A percentile compares a stretch with the other conserved stretches of the same genome.
Evolutionary conservation across 108 stramenopile genomes (phyloP).

Genomic region (Skeletonema potamos): DNA sequence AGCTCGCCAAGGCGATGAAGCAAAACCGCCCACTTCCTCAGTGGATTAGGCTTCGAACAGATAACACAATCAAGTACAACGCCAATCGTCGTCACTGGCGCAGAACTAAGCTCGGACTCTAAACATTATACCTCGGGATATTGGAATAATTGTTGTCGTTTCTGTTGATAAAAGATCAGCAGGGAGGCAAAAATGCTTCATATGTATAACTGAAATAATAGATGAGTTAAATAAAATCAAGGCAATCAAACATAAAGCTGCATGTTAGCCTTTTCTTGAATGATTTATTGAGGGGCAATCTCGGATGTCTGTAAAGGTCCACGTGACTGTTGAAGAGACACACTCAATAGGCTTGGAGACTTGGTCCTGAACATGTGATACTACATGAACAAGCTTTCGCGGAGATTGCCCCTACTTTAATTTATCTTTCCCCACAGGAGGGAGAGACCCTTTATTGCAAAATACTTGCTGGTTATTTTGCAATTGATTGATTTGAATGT

Average conservation of each 20-base stretch:
- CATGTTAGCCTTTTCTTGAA: neutral
- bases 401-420: too few relatives aligned
- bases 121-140: conserved; percentile 42
- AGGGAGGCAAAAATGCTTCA: neutral
- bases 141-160: neutral
- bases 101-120: conserved; percentile 99
- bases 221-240: conserved; percentile 10
- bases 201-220: conserved; percentile 9
- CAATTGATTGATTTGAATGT: too few relatives aligned
- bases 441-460: too few relatives aligned
- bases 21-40: conserved; percentile 99
- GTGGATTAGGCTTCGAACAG: conserved; percentile 98
- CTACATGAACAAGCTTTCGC: too few relatives aligned
- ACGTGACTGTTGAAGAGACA: too few relatives aligned
- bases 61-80: conserved; percentile 99
- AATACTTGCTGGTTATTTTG: too few relatives aligned
- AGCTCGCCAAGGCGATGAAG: conserved; percentile 98
- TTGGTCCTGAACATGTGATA: too few relatives aligned
- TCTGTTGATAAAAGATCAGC: neutral
- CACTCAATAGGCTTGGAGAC: too few relatives aligned
- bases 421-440: too few relatives aligned
- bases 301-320: neutral
- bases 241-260: neutral
- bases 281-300: neutral
- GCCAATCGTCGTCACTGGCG: conserved; percentile 99